Evolutionary conservation across 148 eudicot species (phyloP).

Genomic region (Pouteria glomerata): DNA sequence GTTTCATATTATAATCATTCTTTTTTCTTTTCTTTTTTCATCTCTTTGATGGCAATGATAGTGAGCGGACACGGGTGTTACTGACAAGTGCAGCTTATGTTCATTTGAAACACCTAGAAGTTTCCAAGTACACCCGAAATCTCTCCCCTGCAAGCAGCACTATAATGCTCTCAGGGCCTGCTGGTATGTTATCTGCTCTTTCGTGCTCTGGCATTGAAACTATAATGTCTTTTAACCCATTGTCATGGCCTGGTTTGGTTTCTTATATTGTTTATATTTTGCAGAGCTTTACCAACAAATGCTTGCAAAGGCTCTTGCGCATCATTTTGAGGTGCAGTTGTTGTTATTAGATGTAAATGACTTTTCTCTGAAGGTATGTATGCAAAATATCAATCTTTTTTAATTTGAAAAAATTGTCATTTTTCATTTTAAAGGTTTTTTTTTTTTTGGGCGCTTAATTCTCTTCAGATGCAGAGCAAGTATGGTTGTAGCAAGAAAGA

Average conservation of each 20-base stretch:
- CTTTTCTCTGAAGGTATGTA: constrained; percentile 72
- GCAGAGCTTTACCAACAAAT: constrained; percentile 76
- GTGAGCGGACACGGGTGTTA: constrained; percentile 69
- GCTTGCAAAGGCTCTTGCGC: constrained; percentile 85
- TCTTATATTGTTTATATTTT: constrained; percentile 13
- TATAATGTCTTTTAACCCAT: background rate
- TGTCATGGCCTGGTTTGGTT: constrained; percentile 6
- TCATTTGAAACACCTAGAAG: constrained; percentile 81
- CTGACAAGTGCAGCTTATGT: constrained; percentile 93
- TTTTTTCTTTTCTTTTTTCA: background rate
- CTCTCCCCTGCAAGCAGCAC: constrained; percentile 92
- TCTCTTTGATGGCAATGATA: constrained; percentile 35
- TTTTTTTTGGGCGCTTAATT: constrained; percentile 6
- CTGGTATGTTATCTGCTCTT: constrained; percentile 49
- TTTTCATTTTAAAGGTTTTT: too few relatives aligned
- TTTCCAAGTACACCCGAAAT: constrained; percentile 82
- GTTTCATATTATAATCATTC: background rate
- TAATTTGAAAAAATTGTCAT: background rate
- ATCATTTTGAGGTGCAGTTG: constrained; percentile 77
- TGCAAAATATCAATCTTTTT: background rate
- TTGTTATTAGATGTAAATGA: constrained; percentile 68
- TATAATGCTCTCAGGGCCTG: constrained; percentile 84
- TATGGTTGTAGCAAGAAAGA: constrained; percentile 66
- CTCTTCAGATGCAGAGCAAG: constrained; percentile 84
- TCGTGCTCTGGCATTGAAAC: background rate